These are phyloP conservation scores for Citrullus colocynthis DNA, from an alignment of 306 rosid genomes.

Conservation along the genomic window DNA sequence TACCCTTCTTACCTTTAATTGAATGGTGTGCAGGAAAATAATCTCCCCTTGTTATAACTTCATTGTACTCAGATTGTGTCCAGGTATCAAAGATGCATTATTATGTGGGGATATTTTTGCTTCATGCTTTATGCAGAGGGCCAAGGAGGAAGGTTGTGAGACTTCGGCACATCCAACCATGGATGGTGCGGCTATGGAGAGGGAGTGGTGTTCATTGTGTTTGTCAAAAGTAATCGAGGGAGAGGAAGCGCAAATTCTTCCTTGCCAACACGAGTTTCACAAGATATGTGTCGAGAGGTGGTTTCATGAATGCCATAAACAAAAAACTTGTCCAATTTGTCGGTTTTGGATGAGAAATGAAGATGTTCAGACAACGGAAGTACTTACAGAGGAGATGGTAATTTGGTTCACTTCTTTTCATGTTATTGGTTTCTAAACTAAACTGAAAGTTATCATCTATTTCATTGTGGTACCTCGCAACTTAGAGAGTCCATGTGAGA, in stretches of 20 bases:
- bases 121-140: neutral
- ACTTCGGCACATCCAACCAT: neutral
- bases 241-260: slow-evolving; percentile 45
- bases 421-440: slow-evolving; percentile 42
- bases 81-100: slow-evolving; percentile 14
- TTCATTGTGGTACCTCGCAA: neutral
- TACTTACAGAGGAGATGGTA: slow-evolving; percentile 68
- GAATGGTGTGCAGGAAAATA: slow-evolving; percentile 36
- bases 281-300: slow-evolving; percentile 66
- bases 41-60: slow-evolving; percentile 32
- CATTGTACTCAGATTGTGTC: slow-evolving; percentile 19
- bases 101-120: neutral
- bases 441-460: neutral
- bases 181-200: neutral
- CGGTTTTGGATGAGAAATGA: slow-evolving; percentile 52
- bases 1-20: neutral
- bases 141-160: slow-evolving; percentile 6
- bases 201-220: slow-evolving; percentile 58
- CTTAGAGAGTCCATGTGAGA: neutral
- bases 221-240: slow-evolving; percentile 42
- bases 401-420: slow-evolving; percentile 92
- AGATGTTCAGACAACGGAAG: slow-evolving; percentile 22
- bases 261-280: slow-evolving; percentile 76
- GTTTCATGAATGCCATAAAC: slow-evolving; percentile 46
- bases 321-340: slow-evolving; percentile 68